These are phyloP conservation scores for Amyloporia xantha DNA, from an alignment of 768 basidiomycete genomes.

Conservation along the genomic window DNA sequence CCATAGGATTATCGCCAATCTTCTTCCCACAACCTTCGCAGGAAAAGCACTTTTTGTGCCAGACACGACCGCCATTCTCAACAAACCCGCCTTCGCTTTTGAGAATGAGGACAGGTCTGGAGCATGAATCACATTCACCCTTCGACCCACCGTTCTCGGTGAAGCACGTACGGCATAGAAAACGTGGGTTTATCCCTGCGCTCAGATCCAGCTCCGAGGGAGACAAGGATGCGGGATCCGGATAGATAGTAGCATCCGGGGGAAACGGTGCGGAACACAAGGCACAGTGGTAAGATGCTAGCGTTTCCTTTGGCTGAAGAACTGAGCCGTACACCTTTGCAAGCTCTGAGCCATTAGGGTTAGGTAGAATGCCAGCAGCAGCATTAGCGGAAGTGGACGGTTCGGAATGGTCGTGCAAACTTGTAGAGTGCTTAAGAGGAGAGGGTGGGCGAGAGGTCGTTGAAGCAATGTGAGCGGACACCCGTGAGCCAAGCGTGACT, in stretches of 20 bases:
- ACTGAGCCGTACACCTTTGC: conserved; percentile 85
- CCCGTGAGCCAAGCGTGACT: conserved; percentile 35
- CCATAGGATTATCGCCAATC: conserved; percentile 70
- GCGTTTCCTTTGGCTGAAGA: conserved; percentile 68
- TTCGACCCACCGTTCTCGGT: conserved; percentile 66
- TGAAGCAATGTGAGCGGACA: conserved; percentile 54
- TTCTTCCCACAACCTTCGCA: conserved; percentile 69
- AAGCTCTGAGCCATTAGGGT: conserved; percentile 50
- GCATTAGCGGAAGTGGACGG: conserved; percentile 45
- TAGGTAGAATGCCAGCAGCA: conserved; percentile 56
- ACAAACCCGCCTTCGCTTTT: conserved; percentile 76
- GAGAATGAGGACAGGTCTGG: conserved; percentile 64
- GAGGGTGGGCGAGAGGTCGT: conserved; percentile 46
- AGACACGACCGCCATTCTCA: conserved; percentile 60
- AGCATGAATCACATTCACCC: conserved; percentile 63
- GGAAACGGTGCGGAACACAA: conserved; percentile 59
- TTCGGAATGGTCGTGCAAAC: conserved; percentile 20
- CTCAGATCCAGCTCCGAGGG: conserved; percentile 13
- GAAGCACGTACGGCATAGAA: conserved; percentile 74
- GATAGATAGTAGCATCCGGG: conserved; percentile 83
- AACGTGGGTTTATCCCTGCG: conserved; percentile 31
- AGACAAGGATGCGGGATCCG: conserved; percentile 44
- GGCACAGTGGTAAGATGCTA: conserved; percentile 64
- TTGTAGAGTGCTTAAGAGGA: conserved; percentile 41
- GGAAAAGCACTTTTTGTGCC: conserved; percentile 79